Evolutionary conservation across 169 alveolate species (phyloP).

Genomic region (Plasmodium gallinaceum): DNA sequence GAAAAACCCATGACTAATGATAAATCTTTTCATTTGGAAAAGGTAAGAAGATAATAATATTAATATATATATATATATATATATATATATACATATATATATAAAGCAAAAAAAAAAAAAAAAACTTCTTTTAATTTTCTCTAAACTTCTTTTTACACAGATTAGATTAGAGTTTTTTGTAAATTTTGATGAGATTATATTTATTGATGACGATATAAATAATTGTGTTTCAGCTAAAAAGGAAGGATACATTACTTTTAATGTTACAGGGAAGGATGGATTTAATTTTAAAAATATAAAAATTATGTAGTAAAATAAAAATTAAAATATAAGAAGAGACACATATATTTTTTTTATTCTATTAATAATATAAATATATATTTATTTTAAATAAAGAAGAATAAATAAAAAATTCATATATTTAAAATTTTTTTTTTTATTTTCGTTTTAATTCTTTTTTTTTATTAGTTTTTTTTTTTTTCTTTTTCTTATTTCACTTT

Average conservation of each 20-base stretch:
- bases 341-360: too few relatives aligned
- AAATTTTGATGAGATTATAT: constrained; percentile 34
- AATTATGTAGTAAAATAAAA: constrained; percentile 13
- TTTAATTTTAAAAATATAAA: constrained; percentile 42
- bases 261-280: constrained; percentile 68
- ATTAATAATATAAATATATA: not conserved
- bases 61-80: constrained; percentile 9
- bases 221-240: constrained; percentile 49
- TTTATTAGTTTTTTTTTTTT: not conserved
- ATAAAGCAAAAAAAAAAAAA: not conserved
- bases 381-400: not conserved
- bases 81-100: not conserved
- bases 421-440: not conserved
- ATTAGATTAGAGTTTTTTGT: constrained; percentile 41
- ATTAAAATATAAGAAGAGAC: constrained; percentile 1
- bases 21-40: constrained; percentile 42
- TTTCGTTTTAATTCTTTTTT: not conserved
- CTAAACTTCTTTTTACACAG: not conserved
- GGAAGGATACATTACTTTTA: constrained; percentile 63
- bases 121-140: not conserved
- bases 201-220: constrained; percentile 59
- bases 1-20: constrained; percentile 58
- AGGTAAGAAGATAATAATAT: constrained; percentile 12
- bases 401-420: not conserved
- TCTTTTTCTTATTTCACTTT: not conserved